Evolutionary conservation across 345 rosid species (phyloP).

Genomic region (Turritis glabra): DNA sequence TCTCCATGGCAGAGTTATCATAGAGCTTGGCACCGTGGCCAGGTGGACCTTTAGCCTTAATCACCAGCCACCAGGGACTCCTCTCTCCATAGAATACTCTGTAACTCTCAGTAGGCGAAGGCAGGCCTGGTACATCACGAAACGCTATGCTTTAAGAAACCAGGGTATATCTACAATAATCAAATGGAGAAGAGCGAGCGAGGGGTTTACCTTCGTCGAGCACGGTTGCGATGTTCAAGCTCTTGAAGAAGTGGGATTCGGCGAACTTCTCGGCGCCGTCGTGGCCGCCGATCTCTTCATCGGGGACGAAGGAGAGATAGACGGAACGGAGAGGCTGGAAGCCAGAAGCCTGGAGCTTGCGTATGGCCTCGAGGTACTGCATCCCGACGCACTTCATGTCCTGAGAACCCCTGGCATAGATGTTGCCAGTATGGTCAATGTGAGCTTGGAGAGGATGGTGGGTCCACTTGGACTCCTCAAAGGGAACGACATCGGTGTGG

Average conservation of each 20-base stretch:
- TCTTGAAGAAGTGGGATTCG: slow-evolving; percentile 56
- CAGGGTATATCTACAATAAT: no score
- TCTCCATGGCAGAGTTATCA: slow-evolving; percentile 92
- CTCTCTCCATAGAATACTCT: slow-evolving; percentile 81
- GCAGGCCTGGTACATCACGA: slow-evolving; percentile 51
- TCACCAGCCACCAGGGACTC: slow-evolving; percentile 81
- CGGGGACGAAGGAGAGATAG: slow-evolving; percentile 79
- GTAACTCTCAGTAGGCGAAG: slow-evolving; percentile 69
- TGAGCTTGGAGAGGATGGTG: slow-evolving; percentile 76
- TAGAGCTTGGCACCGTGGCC: slow-evolving; percentile 96
- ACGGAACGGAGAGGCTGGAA: slow-evolving; percentile 70
- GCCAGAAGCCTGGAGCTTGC: slow-evolving; percentile 60
- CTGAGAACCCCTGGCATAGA: slow-evolving; percentile 91
- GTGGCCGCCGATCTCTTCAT: slow-evolving; percentile 94
- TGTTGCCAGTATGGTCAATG: slow-evolving; percentile 66
- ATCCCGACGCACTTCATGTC: slow-evolving; percentile 98
- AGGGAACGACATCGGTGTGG: slow-evolving; percentile 95
- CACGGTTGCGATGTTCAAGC: slow-evolving; percentile 69
- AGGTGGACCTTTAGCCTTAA: slow-evolving; percentile 91
- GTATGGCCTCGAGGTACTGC: slow-evolving; percentile 92
- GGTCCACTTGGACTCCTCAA: slow-evolving; percentile 74
- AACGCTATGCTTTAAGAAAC: no score
- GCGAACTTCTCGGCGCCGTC: slow-evolving; percentile 83
- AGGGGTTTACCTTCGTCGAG: slow-evolving; percentile 96
- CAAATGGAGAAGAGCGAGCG: background rate